Conservation (phyloP, 148 eudicot species). For the Rhododendron williamsianum region DNA sequence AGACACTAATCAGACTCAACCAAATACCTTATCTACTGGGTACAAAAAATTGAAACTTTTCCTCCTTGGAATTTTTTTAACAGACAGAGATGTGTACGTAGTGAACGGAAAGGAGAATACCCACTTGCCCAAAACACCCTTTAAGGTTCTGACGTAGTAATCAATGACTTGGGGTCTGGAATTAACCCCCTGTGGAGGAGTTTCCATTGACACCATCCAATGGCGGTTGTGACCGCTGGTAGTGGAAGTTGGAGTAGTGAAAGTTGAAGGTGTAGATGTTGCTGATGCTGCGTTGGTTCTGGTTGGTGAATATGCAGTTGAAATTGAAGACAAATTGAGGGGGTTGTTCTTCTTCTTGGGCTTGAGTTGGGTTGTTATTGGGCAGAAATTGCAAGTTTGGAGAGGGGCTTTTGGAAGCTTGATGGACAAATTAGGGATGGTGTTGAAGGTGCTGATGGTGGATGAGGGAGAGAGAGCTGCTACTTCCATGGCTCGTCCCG, state of each 20-base stretch:
- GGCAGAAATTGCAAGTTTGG: constrained; percentile 2
- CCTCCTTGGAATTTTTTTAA: background rate
- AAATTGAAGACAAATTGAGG: background rate
- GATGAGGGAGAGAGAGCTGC: background rate
- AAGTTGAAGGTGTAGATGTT: constrained; percentile 8
- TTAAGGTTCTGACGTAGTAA: constrained; percentile 56
- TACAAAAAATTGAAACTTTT: background rate
- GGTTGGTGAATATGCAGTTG: background rate
- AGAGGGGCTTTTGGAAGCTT: constrained; percentile 9
- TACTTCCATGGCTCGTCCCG: constrained; percentile 9
- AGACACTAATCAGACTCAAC: constrained; percentile 1
- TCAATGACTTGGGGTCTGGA: constrained; percentile 41
- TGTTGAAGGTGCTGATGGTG: constrained; percentile 9
- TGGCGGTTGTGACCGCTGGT: constrained; percentile 17
- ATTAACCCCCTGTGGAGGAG: constrained; percentile 31
- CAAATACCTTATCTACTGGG: background rate
- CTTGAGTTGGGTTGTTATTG: constrained; percentile 4
- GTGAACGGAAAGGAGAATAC: background rate
- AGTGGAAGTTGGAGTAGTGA: constrained; percentile 1
- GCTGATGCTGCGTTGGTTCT: constrained; percentile 17
- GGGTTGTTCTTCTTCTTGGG: background rate
- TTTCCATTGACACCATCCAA: constrained; percentile 62
- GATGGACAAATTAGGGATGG: constrained; percentile 4
- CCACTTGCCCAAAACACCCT: constrained; percentile 52
- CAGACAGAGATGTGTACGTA: background rate